These are phyloP conservation scores for Bruguiera parviflora DNA, from an alignment of 345 rosid genomes.

Conservation along the genomic window DNA sequence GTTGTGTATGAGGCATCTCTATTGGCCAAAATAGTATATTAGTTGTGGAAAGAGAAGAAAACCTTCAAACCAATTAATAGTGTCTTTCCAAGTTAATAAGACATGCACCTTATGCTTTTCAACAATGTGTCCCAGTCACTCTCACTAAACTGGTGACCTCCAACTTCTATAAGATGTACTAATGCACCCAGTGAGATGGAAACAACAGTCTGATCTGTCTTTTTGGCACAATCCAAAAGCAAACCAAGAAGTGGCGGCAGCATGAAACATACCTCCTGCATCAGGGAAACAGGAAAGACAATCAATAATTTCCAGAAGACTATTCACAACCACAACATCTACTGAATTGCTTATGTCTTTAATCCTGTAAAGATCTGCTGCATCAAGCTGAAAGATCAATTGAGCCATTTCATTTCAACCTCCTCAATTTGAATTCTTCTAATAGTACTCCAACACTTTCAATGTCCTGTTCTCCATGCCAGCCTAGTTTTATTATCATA, in stretches of 20 bases:
- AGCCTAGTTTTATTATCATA: background rate
- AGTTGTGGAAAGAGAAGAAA: slow-evolving; percentile 8
- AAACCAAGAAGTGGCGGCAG: slow-evolving; percentile 88
- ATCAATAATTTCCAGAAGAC: slow-evolving; percentile 14
- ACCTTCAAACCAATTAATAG: background rate
- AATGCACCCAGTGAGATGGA: slow-evolving; percentile 94
- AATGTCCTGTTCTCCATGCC: background rate
- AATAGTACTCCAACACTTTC: background rate
- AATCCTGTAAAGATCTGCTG: background rate
- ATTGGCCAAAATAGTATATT: slow-evolving; percentile 16
- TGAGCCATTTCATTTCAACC: background rate
- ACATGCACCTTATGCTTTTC: slow-evolving; percentile 86
- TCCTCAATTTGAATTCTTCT: background rate
- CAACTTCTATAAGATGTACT: slow-evolving; percentile 97
- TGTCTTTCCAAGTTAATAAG: background rate
- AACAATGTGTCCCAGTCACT: slow-evolving; percentile 92
- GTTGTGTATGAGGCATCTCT: slow-evolving; percentile 98
- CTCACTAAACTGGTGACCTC: slow-evolving; percentile 96
- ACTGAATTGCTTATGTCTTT: background rate
- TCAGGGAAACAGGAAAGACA: slow-evolving; percentile 15
- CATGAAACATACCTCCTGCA: slow-evolving; percentile 98
- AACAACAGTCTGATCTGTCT: slow-evolving; percentile 94
- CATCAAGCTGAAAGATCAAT: background rate
- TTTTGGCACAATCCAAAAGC: slow-evolving; percentile 96
- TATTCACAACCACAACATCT: background rate